Evolutionary conservation across 176 grass and related monocot genomes (phyloP).

Genomic region (Ensete ventricosum): DNA sequence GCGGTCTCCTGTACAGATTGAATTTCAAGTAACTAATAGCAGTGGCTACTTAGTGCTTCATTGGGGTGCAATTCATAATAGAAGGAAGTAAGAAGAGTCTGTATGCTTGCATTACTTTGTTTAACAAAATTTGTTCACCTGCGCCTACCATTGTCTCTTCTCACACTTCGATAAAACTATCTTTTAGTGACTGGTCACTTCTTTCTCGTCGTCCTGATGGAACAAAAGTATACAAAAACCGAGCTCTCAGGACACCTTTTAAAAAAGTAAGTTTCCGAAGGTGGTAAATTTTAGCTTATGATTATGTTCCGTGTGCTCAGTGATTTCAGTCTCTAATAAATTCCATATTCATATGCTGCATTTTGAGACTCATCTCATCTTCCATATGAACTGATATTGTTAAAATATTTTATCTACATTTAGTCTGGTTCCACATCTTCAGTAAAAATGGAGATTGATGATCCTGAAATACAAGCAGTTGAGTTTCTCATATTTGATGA

Average conservation of each 20-base stretch:
- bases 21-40: slow-evolving; percentile 52
- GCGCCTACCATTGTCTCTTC: not conserved
- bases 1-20: slow-evolving; percentile 33
- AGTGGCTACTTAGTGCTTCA: slow-evolving; percentile 59
- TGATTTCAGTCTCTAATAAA: not conserved
- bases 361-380: slow-evolving; percentile 6
- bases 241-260: slow-evolving; percentile 71
- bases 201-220: slow-evolving; percentile 54
- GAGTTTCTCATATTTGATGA: slow-evolving; percentile 84
- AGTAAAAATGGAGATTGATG: slow-evolving; percentile 67
- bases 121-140: not conserved
- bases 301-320: not conserved
- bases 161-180: not conserved
- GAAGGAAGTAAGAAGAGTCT: slow-evolving; percentile 34
- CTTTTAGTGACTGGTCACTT: slow-evolving; percentile 66
- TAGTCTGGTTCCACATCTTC: slow-evolving; percentile 71
- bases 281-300: not conserved
- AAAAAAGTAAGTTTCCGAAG: slow-evolving; percentile 39
- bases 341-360: not conserved
- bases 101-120: slow-evolving; percentile 4
- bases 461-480: slow-evolving; percentile 64
- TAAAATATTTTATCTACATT: not conserved
- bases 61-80: slow-evolving; percentile 60
- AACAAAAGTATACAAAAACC: slow-evolving; percentile 62
- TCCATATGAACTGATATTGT: slow-evolving; percentile 8